Evolutionary conservation across 169 alveolate species (phyloP), one percentile per base, ranked within the genome.

Genomic region (Plasmodium ovale): DNA sequence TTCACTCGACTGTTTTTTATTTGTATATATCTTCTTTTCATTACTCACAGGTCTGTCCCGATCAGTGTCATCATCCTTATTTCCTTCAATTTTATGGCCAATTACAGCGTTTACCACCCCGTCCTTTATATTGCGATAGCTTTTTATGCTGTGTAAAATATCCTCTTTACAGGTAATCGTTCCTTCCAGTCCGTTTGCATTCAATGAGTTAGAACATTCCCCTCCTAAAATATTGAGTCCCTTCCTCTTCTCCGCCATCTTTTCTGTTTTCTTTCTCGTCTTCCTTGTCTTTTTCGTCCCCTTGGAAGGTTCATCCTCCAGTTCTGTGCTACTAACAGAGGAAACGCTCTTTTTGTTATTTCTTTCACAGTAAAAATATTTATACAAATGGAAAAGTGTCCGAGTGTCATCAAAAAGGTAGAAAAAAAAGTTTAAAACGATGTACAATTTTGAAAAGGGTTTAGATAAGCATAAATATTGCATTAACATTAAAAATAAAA

Each of bases 391-490:
- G 53, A 27, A 82, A 25, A 82, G 27, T 0, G 71, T 51, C 37
- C 5, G 23, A 3, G 82, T 65, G 31, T 82, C 58, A 64, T 82
- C 90, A 82, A 82, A 82, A 25, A 82, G 56, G 29, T 82, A 82
- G 49, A 82, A 82, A 65, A 82, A 82, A 54, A 82, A 82, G 58
- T 82, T 82, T 51, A 82, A 82, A 49, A 82, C 82, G 16, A 82
- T 82, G 49, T 49, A 69, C 54, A 82, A n/a, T 51, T 82, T 82
- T 56, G 90, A 82, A 82, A 44, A 65, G 21, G 79, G 69, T 53
- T 82, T 37, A 9, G 25, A 53, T 44, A 82, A 64, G 31, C 72
- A 82, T 69, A 82, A 82, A 65, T 82, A 69, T 7, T 65, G 65
- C 19, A 65, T 65, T 82, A 82, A 59, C 27, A 49, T 67, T 29